Percentiles rank a stretch among this genome's conserved stretches.
These are phyloP conservation scores for Solanum virginianum DNA, from an alignment of 257 asterid species.

Conservation along the genomic window DNA sequence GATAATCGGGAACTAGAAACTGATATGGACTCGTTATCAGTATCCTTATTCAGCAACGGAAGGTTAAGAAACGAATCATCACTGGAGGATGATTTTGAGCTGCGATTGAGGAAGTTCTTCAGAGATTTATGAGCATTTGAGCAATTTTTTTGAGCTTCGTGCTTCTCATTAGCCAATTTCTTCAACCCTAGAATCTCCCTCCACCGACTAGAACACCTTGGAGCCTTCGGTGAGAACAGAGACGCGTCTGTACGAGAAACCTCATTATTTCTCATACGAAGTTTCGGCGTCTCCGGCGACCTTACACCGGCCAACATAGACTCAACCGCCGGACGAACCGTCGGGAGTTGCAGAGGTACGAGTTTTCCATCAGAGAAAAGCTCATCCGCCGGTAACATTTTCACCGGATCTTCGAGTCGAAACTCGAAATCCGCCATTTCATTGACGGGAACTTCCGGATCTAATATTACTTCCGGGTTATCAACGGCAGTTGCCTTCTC, in stretches of 20 bases:
- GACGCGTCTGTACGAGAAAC: conserved; percentile 11
- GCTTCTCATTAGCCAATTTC: conserved; percentile 4
- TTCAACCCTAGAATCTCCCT: conserved; percentile 30
- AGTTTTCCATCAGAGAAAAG: conserved; percentile 39
- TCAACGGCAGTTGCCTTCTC: neutral
- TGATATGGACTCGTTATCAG: conserved; percentile 24
- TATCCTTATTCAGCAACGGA: conserved; percentile 30
- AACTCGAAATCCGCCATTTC: conserved; percentile 30
- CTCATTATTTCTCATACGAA: conserved; percentile 9
- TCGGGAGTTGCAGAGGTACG: conserved; percentile 14
- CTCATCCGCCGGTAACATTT: conserved; percentile 36
- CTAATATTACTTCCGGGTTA: neutral
- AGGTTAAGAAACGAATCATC: conserved; percentile 31
- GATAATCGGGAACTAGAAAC: conserved; percentile 33
- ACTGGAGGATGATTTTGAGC: conserved; percentile 14
- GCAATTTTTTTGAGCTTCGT: neutral
- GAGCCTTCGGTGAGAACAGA: conserved; percentile 34
- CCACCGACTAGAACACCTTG: conserved; percentile 34
- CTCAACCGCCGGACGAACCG: neutral
- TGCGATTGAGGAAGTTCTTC: conserved; percentile 26
- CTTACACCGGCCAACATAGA: neutral
- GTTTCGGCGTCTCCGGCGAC: neutral
- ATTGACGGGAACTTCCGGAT: conserved; percentile 6
- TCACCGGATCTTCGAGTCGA: conserved; percentile 21
- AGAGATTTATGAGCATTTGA: conserved; percentile 2